Base-by-base conservation (phyloP, 306 rosid genomes). In the Mimosa bimucronata region DNA sequence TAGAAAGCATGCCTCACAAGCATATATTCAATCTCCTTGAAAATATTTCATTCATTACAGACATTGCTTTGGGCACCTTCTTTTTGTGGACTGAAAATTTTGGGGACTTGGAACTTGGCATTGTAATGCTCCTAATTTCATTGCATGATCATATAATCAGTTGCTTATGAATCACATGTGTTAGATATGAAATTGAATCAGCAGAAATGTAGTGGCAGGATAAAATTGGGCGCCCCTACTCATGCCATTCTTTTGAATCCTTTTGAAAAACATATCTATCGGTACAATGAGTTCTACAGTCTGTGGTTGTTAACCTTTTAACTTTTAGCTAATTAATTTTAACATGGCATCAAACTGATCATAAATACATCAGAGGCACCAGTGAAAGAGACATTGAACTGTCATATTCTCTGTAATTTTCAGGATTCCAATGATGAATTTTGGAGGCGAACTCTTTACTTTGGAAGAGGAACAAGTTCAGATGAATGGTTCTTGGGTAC, bases 341-440 rank as follows among this genome's bases (percentile, higher is more conserved):
- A 64, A 40, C 50, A 40, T 70, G 28, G 37, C 15, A 44, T 38
- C 52, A 34, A 26, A 16, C 71, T 65, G 2, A 37, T 15, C 71
- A 65, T 34, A 9, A 66, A 37, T 34, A 66, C 41, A 66, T 66
- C 19, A n/a, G n/a, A 67, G 46, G 57, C 25, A 60, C 8, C 10
- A 61, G 67, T 44, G 8, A 69, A 41, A 78, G 67, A n/a, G 70
- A 75, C 19, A 53, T 31, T 71, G 73, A 57, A 74, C 23, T 42
- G 46, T 77, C 74, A 84, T 45, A 67, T 72, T 57, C 30, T 66
- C 71, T 79, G 80, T 80, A 48, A 71, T 73, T 78, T 65, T 67
- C 78, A 60, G 85, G 80, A 29, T n/a, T 73, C 79, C 83, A 34
- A 79, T 66, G 45, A 86, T 87, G 91, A 90, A 86, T 37, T 81